These are phyloP conservation scores for Penicillium sp. DNA, from an alignment of 2,329 filamentous ascomycete genomes.

Conservation along the genomic window DNA sequence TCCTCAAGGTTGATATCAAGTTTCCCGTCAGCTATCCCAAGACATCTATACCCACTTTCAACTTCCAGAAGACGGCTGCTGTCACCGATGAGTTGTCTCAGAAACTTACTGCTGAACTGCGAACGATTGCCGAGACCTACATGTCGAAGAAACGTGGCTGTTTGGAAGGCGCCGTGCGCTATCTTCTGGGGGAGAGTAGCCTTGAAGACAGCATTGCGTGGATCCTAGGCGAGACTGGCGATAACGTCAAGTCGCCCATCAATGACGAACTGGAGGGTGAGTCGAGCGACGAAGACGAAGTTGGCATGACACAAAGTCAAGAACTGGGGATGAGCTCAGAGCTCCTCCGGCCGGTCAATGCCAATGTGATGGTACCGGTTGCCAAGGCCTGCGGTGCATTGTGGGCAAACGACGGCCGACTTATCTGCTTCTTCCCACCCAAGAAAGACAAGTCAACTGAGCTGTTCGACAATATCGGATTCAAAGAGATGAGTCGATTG, in stretches of 20 bases:
- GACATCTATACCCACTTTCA: constrained; percentile 52
- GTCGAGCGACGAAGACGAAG: constrained; percentile 79
- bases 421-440: constrained; percentile 60
- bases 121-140: constrained; percentile 58
- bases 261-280: constrained; percentile 58
- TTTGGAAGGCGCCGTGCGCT: constrained; percentile 63
- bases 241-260: constrained; percentile 46
- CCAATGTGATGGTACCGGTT: constrained; percentile 65
- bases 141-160: constrained; percentile 56
- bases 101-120: constrained; percentile 53
- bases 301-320: constrained; percentile 45
- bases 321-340: constrained; percentile 53
- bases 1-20: constrained; percentile 58
- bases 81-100: constrained; percentile 55
- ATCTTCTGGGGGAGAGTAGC: constrained; percentile 60
- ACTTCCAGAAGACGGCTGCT: constrained; percentile 59
- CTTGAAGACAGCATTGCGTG: constrained; percentile 59
- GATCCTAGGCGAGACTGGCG: constrained; percentile 60
- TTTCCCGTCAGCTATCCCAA: constrained; percentile 61
- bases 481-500: constrained; percentile 51
- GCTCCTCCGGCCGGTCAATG: constrained; percentile 55
- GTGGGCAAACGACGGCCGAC: constrained; percentile 59
- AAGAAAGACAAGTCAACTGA: constrained; percentile 54
- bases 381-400: constrained; percentile 60
- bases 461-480: constrained; percentile 50